A percentile compares a stretch with the other conserved stretches of the same genome.
These are phyloP conservation scores for Vigna unguiculata DNA, from an alignment of 306 rosid species.

Conservation along the genomic window DNA sequence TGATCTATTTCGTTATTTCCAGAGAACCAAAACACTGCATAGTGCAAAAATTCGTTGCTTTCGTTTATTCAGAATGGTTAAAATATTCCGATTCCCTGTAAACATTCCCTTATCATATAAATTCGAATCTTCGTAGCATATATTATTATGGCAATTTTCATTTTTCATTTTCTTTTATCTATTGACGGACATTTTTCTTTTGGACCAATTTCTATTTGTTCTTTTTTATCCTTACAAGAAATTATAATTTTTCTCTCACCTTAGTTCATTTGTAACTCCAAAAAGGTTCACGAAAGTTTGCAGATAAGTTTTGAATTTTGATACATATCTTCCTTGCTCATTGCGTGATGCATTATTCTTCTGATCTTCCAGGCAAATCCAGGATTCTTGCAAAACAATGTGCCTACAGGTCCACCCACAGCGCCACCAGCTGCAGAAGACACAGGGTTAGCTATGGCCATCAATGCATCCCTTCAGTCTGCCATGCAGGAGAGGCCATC, in stretches of 20 bases:
- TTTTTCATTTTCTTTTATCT: conserved; percentile 26
- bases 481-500: conserved; percentile 66
- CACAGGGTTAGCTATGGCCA: conserved; percentile 70
- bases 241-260: not conserved
- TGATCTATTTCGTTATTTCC: conserved; percentile 23
- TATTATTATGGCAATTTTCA: not conserved
- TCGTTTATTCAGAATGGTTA: not conserved
- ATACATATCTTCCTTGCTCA: conserved; percentile 25
- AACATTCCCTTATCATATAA: not conserved
- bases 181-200: conserved; percentile 2
- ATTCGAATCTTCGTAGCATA: conserved; percentile 29
- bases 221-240: not conserved
- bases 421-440: conserved; percentile 85
- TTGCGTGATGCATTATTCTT: conserved; percentile 31
- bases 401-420: conserved; percentile 61
- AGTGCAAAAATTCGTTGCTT: not conserved
- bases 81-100: not conserved
- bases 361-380: conserved; percentile 67
- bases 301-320: conserved; percentile 19
- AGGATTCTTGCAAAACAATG: conserved; percentile 65
- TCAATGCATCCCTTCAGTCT: conserved; percentile 74
- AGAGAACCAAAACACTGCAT: conserved; percentile 16
- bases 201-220: conserved; percentile 6
- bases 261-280: conserved; percentile 20
- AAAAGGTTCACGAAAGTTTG: not conserved